A percentile compares a stretch with the other conserved stretches of the same genome.
Evolutionary conservation across 495 filamentous ascomycete species (phyloP).

Genomic region (Hypoxylon cercidicola): DNA sequence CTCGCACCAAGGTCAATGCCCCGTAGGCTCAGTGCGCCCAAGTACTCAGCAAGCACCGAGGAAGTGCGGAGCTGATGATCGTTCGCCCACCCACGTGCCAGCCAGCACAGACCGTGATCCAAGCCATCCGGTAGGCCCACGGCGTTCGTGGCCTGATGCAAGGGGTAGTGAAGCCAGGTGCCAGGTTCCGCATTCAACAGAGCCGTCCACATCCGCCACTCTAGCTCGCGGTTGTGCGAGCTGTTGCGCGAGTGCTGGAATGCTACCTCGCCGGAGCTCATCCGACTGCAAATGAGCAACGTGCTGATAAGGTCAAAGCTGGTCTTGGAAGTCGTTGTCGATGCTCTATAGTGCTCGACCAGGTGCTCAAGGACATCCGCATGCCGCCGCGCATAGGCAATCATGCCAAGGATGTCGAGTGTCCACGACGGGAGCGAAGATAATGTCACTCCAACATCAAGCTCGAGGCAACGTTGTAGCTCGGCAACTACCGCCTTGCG

Average conservation of each 20-base stretch:
- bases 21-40: not conserved
- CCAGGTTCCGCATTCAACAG: conserved; percentile 13
- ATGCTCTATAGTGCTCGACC: conserved; percentile 6
- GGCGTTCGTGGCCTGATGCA: conserved; percentile 1
- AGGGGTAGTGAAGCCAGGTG: conserved; percentile 21
- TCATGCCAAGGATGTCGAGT: conserved; percentile 12
- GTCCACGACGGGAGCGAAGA: conserved; percentile 19
- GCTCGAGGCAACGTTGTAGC: conserved; percentile 17
- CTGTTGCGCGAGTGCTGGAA: conserved; percentile 14
- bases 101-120: conserved; percentile 9
- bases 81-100: conserved; percentile 2
- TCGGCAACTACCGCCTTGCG: conserved; percentile 11
- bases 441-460: conserved; percentile 14
- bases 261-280: not conserved
- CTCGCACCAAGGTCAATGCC: not conserved
- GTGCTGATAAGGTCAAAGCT: conserved; percentile 10
- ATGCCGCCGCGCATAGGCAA: conserved; percentile 17
- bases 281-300: not conserved
- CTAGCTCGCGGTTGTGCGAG: conserved; percentile 15
- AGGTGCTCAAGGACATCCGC: conserved; percentile 17
- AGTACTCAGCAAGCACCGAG: conserved; percentile 9
- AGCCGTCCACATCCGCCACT: conserved; percentile 22
- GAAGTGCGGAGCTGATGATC: conserved; percentile 15
- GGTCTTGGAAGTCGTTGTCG: conserved; percentile 11
- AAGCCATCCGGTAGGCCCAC: not conserved